Evolutionary conservation across 768 basidiomycete genomes (phyloP), one percentile per base, ranked within the genome.

Genomic region (Mycena kentingensis): DNA sequence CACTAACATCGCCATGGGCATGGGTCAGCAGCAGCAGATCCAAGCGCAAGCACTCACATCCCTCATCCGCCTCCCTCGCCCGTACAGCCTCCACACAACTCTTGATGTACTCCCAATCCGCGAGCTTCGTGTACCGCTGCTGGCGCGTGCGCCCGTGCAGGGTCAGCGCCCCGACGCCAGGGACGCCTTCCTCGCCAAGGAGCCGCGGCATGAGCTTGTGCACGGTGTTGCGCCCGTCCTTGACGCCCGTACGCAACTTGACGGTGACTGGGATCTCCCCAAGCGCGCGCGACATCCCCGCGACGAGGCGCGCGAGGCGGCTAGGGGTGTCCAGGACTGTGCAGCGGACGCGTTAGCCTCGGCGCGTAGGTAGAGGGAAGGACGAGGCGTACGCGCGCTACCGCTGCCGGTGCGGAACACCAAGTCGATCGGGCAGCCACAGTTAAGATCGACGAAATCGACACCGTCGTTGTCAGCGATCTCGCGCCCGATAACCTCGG

Each of bases 351-450:
- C 21, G 26, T 32, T 32, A 28, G 45, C 54, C 36, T 38, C 37
- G 37, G 11, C 37, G 15, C 19, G 25, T 21, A 57, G 38, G 28
- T 32, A 55, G 22, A 10, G 24, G 37, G 22, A 48, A 46, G 19
- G 41, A 44, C 8, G 37, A 36, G 38, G 85, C 88, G 45, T 62
- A 94, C 93, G 68, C 24, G 94, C 94, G 51, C 88, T 90, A 0
- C 94, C 94, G 49, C 92, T 93, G 3, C 94, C 94, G 13, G 82
- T 80, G 62, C 88, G 89, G 73, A 95, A 97, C 1, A 99, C 91
- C 36, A 98, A 74, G 69, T 99, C 97, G 60, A 98, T 98, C 3
- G 97, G 97, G 69, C 97, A 98, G 6, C 95, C 95, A 68, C 92
- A 91, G 64, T 99, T 99, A 58, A 98, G 72, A 64, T 99, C 95